These are phyloP conservation scores for Verticillium isaacii DNA, from an alignment of 2,329 filamentous ascomycete genomes.

Conservation along the genomic window DNA sequence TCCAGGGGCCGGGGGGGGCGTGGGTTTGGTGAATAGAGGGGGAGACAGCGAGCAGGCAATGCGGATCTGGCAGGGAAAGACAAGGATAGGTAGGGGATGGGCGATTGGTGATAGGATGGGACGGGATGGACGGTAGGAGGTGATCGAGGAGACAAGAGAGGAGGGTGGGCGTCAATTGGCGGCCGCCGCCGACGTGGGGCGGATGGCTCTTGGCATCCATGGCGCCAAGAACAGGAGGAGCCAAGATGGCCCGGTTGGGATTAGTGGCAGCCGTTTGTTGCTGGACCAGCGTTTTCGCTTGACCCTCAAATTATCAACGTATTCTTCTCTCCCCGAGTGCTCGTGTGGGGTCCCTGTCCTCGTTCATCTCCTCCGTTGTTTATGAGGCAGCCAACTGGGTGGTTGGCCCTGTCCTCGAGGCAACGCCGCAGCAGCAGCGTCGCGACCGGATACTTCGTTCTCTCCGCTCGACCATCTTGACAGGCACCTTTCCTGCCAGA, in stretches of 20 bases:
- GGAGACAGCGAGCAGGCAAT: not conserved
- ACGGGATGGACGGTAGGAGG: not conserved
- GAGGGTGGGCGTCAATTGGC: not conserved
- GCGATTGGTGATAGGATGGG: not conserved
- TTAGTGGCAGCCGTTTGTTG: not conserved
- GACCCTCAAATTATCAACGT: not conserved
- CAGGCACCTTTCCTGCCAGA: not conserved
- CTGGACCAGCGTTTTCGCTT: not conserved
- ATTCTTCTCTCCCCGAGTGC: not conserved
- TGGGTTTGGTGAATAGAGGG: not conserved
- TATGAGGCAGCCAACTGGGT: too few species aligned
- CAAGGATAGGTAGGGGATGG: not conserved
- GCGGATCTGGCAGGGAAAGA: not conserved
- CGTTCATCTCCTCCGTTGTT: too few species aligned
- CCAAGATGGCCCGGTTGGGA: not conserved
- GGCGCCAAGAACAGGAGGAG: not conserved
- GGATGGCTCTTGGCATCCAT: not conserved
- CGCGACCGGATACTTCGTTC: not conserved
- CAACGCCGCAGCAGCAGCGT: too few species aligned
- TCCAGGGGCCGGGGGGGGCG: not conserved
- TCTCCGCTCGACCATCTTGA: not conserved
- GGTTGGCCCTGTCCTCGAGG: too few species aligned
- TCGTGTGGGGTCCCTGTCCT: not conserved
- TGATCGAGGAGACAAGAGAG: not conserved
- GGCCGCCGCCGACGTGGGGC: not conserved